Evolutionary conservation across 1,284 basidiomycete species (phyloP).

Genomic region (Omphalotus olearius): DNA sequence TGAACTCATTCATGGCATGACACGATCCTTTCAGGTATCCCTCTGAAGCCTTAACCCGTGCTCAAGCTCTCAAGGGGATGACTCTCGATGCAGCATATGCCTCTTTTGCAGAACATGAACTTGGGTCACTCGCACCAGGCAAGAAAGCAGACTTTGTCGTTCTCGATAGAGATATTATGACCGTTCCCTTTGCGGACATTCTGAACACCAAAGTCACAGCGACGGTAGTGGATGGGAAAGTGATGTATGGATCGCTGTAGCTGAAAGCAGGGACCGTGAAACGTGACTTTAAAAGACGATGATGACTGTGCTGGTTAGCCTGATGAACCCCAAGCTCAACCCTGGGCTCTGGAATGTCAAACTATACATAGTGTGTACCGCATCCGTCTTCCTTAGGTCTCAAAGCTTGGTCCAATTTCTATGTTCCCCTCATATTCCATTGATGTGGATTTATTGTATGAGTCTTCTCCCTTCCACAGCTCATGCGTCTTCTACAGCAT

Average conservation of each 20-base stretch:
- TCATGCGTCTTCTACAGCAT: no score
- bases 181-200: constrained; percentile 48
- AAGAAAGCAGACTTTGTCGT: constrained; percentile 87
- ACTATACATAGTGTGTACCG: no score
- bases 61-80: constrained; percentile 80
- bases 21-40: background rate
- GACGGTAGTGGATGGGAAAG: constrained; percentile 60
- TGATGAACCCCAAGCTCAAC: no score
- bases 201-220: constrained; percentile 35
- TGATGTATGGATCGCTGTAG: constrained; percentile 51
- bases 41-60: constrained; percentile 63
- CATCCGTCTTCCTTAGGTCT: no score
- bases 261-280: no score
- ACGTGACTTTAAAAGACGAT: no score
- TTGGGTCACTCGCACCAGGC: constrained; percentile 68
- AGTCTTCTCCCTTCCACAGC: no score
- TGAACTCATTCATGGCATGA: constrained; percentile 17
- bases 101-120: constrained; percentile 67
- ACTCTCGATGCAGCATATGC: constrained; percentile 87
- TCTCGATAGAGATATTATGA: constrained; percentile 78
- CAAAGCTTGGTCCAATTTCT: no score
- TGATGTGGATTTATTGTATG: no score
- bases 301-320: no score
- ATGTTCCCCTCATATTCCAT: no score
- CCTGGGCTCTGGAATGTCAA: no score